Percentiles rank a stretch among this genome's conserved stretches.
phyloP scores from a whole-genome alignment of 2,329 filamentous ascomycete species.

The Trichoderma koningiopsis region DNA sequence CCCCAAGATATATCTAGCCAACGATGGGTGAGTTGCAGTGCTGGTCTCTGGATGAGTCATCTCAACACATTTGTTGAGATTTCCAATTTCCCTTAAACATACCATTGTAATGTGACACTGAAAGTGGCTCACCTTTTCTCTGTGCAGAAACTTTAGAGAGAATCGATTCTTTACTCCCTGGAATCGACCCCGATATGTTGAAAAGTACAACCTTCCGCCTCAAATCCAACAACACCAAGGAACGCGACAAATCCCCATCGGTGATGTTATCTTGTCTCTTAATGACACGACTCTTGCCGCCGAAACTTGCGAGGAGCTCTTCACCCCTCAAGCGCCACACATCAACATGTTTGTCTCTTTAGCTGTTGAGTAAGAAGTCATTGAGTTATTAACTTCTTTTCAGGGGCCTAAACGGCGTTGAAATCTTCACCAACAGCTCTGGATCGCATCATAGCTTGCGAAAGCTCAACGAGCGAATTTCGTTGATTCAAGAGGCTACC shows the following conservation, averaged over 20 bases:
- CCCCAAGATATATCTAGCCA: conserved; percentile 62
- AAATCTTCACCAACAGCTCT: conserved; percentile 32
- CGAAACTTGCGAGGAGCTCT: conserved; percentile 41
- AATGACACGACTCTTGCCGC: conserved; percentile 44
- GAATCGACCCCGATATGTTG: conserved; percentile 39
- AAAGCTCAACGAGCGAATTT: conserved; percentile 65
- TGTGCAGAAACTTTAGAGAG: conserved; percentile 46
- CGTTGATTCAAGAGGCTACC: conserved; percentile 68
- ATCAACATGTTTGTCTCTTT: conserved; percentile 4
- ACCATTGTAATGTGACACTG: too few relatives aligned
- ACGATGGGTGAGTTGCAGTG: conserved; percentile 34
- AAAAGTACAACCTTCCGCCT: conserved; percentile 48
- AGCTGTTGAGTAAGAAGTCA: neutral
- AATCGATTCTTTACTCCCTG: conserved; percentile 47
- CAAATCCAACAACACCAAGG: conserved; percentile 41
- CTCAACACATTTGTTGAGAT: too few relatives aligned
- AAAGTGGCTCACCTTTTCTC: neutral
- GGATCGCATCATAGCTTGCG: conserved; percentile 54
- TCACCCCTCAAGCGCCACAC: conserved; percentile 17
- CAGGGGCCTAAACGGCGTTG: conserved; percentile 18
- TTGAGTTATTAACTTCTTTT: neutral
- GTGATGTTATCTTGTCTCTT: conserved; percentile 44
- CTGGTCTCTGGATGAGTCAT: neutral
- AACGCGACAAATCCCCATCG: conserved; percentile 41
- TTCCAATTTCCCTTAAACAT: neutral